These are phyloP conservation scores for Pisolithus tinctorius DNA, from an alignment of 768 basidiomycete species.

Conservation along the genomic window DNA sequence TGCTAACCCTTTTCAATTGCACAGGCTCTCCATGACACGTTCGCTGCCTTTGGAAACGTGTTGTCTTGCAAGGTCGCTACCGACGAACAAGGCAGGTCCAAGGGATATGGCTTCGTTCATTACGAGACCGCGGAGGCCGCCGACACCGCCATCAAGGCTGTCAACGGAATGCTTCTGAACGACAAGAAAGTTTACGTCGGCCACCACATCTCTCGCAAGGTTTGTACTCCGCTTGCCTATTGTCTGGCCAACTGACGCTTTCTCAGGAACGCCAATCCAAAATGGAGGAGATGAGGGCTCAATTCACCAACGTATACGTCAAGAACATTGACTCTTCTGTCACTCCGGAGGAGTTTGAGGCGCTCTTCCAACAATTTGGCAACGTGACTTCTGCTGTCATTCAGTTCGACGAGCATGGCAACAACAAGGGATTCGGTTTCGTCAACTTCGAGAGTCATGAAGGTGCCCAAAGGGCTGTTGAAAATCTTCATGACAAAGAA, in stretches of 20 bases:
- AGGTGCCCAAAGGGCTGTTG: conserved; percentile 85
- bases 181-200: conserved; percentile 99
- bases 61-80: conserved; percentile 98
- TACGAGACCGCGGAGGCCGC: conserved; percentile 98
- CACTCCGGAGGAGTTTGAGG: conserved; percentile 79
- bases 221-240: conserved; percentile 22
- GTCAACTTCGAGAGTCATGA: conserved; percentile 95
- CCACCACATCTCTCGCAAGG: conserved; percentile 95
- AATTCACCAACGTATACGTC: conserved; percentile 97
- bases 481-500: conserved; percentile 81
- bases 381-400: conserved; percentile 85
- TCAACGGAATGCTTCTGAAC: conserved; percentile 98
- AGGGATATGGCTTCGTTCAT: conserved; percentile 98
- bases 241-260: background rate
- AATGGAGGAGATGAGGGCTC: conserved; percentile 93
- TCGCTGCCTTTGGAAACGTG: conserved; percentile 97
- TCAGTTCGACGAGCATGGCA: conserved; percentile 79
- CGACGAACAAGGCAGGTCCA: conserved; percentile 91
- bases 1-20: conserved; percentile 1
- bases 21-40: conserved; percentile 97
- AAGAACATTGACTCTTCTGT: conserved; percentile 91
- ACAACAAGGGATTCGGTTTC: conserved; percentile 96
- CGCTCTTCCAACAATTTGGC: conserved; percentile 74
- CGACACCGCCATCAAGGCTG: conserved; percentile 93
- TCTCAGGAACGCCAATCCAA: conserved; percentile 91